Evolutionary conservation across 352 stramenopile species (phyloP).

Genomic region (Phytophthora sp.): DNA sequence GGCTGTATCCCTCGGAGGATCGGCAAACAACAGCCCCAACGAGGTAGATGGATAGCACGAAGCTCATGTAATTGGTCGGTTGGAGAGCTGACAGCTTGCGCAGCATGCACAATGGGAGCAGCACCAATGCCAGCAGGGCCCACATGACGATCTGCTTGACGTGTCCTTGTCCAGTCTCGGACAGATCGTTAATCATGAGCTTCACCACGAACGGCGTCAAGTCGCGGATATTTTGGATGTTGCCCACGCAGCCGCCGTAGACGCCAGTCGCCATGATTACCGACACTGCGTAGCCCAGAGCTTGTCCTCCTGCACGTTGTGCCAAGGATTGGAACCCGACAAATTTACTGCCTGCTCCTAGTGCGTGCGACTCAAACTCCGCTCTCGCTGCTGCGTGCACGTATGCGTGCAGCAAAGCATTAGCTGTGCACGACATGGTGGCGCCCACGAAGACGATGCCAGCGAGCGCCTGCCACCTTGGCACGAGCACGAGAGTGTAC

Average conservation of each 20-base stretch:
- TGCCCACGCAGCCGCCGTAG: conserved; percentile 68
- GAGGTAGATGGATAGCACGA: conserved; percentile 65
- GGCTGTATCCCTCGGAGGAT: conserved; percentile 26
- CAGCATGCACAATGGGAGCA: conserved; percentile 69
- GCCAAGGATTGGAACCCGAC: conserved; percentile 39
- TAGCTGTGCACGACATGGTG: conserved; percentile 57
- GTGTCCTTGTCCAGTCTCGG: conserved; percentile 11
- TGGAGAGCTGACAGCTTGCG: conserved; percentile 65
- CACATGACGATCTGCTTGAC: conserved; percentile 49
- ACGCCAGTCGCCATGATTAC: conserved; percentile 62
- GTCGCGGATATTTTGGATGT: conserved; percentile 70
- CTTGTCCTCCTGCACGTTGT: conserved; percentile 24
- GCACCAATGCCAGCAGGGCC: conserved; percentile 39
- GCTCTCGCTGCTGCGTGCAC: conserved; percentile 55
- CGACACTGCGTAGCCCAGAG: conserved; percentile 58
- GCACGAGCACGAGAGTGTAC: conserved; percentile 66
- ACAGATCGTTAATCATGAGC: conserved; percentile 31
- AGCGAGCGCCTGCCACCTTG: conserved; percentile 42
- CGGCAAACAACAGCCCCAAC: conserved; percentile 58
- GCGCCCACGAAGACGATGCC: conserved; percentile 49
- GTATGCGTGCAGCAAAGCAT: conserved; percentile 57
- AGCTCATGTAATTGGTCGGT: conserved; percentile 71
- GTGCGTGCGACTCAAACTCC: conserved; percentile 60
- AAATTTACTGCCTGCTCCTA: conserved; percentile 51
- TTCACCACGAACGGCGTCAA: conserved; percentile 59